Evolutionary conservation across 2,329 filamentous ascomycete species (phyloP).

Genomic region (Cladosporium oxysporum): DNA sequence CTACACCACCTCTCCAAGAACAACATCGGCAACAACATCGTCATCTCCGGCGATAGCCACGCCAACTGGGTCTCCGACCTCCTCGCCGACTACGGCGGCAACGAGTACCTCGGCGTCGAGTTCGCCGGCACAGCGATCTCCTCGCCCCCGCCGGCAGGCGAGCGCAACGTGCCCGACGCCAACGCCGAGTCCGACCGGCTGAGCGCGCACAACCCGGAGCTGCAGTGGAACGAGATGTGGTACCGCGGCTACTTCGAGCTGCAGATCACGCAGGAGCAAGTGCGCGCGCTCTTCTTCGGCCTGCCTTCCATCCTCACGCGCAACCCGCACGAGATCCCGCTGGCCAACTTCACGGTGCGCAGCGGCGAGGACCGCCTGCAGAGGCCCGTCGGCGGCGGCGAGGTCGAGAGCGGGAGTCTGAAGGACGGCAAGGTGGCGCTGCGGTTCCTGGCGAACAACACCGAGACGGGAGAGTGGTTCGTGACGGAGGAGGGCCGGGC

Average conservation of each 20-base stretch:
- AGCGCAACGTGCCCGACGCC: slow-evolving; percentile 44
- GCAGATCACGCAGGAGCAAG: slow-evolving; percentile 54
- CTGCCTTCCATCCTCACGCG: slow-evolving; percentile 58
- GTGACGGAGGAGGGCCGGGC: not conserved
- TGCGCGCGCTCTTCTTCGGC: slow-evolving; percentile 66
- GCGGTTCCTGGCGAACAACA: slow-evolving; percentile 31
- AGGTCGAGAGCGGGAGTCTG: slow-evolving; percentile 57
- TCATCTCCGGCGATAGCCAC: slow-evolving; percentile 70
- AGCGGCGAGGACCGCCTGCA: slow-evolving; percentile 59
- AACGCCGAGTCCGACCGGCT: slow-evolving; percentile 12
- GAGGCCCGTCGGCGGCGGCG: slow-evolving; percentile 49
- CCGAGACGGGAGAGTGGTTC: slow-evolving; percentile 27
- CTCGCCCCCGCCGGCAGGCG: slow-evolving; percentile 56
- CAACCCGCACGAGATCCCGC: slow-evolving; percentile 62
- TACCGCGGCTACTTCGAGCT: slow-evolving; percentile 72
- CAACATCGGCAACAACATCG: slow-evolving; percentile 68
- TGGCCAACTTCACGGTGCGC: slow-evolving; percentile 68
- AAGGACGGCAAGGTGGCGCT: slow-evolving; percentile 41
- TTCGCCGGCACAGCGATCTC: slow-evolving; percentile 66
- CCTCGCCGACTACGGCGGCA: slow-evolving; percentile 40
- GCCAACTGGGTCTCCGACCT: slow-evolving; percentile 49
- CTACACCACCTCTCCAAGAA: slow-evolving; percentile 61
- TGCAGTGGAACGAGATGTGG: slow-evolving; percentile 70
- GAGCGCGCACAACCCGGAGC: slow-evolving; percentile 53
- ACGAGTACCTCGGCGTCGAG: slow-evolving; percentile 47